phyloP scores from a whole-genome alignment of 2,329 filamentous ascomycete genomes.

The Cadophora sp. region DNA sequence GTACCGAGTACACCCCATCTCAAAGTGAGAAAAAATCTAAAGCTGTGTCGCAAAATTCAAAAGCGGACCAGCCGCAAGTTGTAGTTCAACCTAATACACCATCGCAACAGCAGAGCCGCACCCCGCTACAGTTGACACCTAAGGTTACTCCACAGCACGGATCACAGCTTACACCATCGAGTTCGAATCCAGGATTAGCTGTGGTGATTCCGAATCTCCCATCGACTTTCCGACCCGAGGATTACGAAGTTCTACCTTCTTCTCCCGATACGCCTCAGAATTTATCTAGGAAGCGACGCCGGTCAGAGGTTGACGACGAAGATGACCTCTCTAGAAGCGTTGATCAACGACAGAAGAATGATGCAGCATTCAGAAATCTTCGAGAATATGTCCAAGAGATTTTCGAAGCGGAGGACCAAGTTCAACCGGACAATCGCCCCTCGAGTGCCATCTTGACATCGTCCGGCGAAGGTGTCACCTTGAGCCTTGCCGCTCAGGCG shows the following conservation, averaged over 20 bases:
- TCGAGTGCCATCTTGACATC: constrained; percentile 56
- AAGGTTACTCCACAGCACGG: constrained; percentile 12
- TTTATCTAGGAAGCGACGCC: constrained; percentile 55
- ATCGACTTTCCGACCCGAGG: constrained; percentile 36
- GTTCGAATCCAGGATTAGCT: constrained; percentile 26
- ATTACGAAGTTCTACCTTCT: constrained; percentile 40
- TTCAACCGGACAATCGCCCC: constrained; percentile 53
- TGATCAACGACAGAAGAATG: constrained; percentile 82
- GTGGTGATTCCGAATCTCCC: constrained; percentile 39
- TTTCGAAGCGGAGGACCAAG: constrained; percentile 78
- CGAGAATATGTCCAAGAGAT: constrained; percentile 73
- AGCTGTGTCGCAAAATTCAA: background rate
- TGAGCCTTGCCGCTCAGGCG: constrained; percentile 72
- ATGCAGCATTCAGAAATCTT: constrained; percentile 75
- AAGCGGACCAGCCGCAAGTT: background rate
- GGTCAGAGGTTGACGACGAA: constrained; percentile 57
- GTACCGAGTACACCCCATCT: constrained; percentile 42
- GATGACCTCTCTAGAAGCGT: constrained; percentile 66
- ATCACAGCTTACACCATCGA: constrained; percentile 20
- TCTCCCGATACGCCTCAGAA: constrained; percentile 39
- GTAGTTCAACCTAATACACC: constrained; percentile 11
- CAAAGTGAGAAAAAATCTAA: background rate
- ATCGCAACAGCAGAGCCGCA: constrained; percentile 47
- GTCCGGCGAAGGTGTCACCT: constrained; percentile 66
- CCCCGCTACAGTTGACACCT: constrained; percentile 1